phyloP scores from a whole-genome alignment of 148 eudicot genomes.

The Persicaria maculosa region DNA sequence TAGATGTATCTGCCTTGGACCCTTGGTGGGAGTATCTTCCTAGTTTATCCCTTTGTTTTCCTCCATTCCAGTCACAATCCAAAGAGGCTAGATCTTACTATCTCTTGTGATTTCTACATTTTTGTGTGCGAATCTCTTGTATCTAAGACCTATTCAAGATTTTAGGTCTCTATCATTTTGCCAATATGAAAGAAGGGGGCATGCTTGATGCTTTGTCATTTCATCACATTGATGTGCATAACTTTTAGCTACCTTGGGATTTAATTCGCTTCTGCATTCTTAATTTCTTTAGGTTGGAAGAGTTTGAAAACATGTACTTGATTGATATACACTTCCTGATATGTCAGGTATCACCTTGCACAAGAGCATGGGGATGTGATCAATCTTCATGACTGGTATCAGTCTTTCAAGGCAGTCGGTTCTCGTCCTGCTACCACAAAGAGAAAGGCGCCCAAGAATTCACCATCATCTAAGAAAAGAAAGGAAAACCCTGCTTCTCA shows the following conservation, averaged over 20 bases:
- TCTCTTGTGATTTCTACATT: too few relatives aligned
- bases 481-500: constrained; percentile 27
- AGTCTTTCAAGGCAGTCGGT: constrained; percentile 64
- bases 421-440: constrained; percentile 25
- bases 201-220: not conserved
- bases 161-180: not conserved
- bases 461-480: constrained; percentile 69
- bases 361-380: constrained; percentile 94
- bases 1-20: too few relatives aligned
- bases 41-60: too few relatives aligned
- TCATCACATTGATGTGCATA: not conserved
- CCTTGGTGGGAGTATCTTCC: too few relatives aligned
- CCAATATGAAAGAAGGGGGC: not conserved
- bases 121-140: too few relatives aligned
- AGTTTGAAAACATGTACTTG: not conserved
- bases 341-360: constrained; percentile 63
- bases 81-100: too few relatives aligned
- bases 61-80: too few relatives aligned
- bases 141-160: too few relatives aligned
- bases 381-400: constrained; percentile 87
- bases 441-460: constrained; percentile 41
- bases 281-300: not conserved
- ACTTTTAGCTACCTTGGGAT: not conserved
- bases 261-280: not conserved
- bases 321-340: constrained; percentile 11